phyloP scores from a whole-genome alignment of 441 rosid genomes.

The Isatis lusitanica region DNA sequence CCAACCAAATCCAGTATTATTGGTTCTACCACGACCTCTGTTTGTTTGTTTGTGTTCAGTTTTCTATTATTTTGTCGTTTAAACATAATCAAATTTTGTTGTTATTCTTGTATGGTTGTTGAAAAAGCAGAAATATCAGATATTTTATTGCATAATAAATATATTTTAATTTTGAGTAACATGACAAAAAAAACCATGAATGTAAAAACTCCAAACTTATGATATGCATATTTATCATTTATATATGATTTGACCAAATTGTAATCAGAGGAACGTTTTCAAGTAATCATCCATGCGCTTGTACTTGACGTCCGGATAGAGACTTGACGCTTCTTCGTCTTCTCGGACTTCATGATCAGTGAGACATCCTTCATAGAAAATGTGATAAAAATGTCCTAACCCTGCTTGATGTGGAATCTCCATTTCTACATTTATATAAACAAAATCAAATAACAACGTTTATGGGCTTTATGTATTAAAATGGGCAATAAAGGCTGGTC shows the following conservation, averaged over 20 bases:
- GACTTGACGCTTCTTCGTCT: constrained; percentile 65
- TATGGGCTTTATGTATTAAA: not conserved
- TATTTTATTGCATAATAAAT: not conserved
- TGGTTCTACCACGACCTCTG: too few species aligned
- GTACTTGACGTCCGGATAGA: constrained; percentile 72
- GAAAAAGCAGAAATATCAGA: not conserved
- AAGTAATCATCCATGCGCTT: constrained; percentile 66
- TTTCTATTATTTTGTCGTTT: not conserved
- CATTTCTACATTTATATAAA: constrained; percentile 39
- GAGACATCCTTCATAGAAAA: constrained; percentile 76
- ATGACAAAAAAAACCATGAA: not conserved
- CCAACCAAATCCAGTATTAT: too few species aligned
- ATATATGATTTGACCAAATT: not conserved
- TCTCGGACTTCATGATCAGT: constrained; percentile 67
- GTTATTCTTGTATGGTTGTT: not conserved
- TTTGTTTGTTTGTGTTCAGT: too few species aligned
- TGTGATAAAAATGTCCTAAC: constrained; percentile 72
- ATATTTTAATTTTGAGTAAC: not conserved
- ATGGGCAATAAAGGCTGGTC: not conserved
- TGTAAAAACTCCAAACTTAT: not conserved
- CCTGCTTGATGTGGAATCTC: constrained; percentile 60
- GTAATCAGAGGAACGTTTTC: constrained; percentile 37
- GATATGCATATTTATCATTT: not conserved
- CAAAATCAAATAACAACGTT: not conserved
- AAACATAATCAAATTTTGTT: not conserved